Conservation (phyloP, 2,329 filamentous ascomycete genomes). For the Colletotrichum spinosum region DNA sequence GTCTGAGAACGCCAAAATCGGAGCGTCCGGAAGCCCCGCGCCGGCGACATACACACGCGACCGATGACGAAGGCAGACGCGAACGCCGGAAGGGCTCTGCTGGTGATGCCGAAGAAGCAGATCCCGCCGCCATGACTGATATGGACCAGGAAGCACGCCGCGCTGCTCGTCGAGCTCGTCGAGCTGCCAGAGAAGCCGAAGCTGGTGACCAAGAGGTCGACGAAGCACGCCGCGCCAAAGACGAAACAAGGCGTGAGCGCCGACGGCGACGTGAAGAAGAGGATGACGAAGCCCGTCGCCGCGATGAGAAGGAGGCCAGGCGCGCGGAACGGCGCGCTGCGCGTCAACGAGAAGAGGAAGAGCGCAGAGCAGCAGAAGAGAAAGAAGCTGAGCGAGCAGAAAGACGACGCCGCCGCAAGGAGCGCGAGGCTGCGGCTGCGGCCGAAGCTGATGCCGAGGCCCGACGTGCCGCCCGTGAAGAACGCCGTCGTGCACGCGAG, state of each 20-base stretch:
- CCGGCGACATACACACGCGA: conserved; percentile 63
- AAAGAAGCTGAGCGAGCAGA: conserved; percentile 62
- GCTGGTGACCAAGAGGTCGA: conserved; percentile 61
- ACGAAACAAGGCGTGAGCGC: conserved; percentile 67
- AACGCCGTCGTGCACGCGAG: conserved; percentile 61
- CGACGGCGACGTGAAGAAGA: conserved; percentile 68
- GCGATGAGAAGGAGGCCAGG: conserved; percentile 70
- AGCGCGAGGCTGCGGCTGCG: conserved; percentile 58
- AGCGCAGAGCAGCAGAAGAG: conserved; percentile 61
- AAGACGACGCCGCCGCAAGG: conserved; percentile 61
- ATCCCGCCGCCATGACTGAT: conserved; percentile 58
- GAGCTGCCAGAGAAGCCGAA: conserved; percentile 59
- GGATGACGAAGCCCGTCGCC: conserved; percentile 60
- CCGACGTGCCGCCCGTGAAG: conserved; percentile 57
- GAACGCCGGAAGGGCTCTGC: conserved; percentile 52
- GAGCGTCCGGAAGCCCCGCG: conserved; percentile 53
- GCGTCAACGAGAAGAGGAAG: conserved; percentile 60
- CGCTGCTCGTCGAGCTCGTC: conserved; percentile 70
- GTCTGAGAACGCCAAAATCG: conserved; percentile 61
- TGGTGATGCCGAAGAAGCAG: conserved; percentile 63
- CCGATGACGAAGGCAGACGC: conserved; percentile 61
- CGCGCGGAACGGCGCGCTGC: conserved; percentile 65
- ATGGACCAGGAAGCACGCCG: conserved; percentile 71
- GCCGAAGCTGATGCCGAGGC: conserved; percentile 61
- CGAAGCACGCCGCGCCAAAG: conserved; percentile 67